Percentiles rank a stretch among this genome's conserved stretches.
These are phyloP conservation scores for Curvularia sp. DNA, from an alignment of 2,329 filamentous ascomycete genomes.

Conservation along the genomic window DNA sequence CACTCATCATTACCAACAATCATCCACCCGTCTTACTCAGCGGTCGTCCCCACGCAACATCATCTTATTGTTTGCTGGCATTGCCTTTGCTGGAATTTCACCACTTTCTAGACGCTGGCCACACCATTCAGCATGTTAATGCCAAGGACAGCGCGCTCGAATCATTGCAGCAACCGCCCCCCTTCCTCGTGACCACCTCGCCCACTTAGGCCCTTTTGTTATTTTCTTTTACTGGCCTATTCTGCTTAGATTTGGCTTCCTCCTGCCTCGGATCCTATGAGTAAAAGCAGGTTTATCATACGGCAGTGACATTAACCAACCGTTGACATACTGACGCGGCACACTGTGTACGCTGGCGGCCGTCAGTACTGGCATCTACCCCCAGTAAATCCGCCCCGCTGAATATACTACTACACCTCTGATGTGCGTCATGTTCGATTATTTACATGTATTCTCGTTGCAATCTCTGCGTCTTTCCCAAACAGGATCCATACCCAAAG, in stretches of 20 bases:
- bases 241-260: slow-evolving; percentile 3
- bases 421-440: slow-evolving; percentile 6
- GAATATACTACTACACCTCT: slow-evolving; percentile 3
- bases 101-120: slow-evolving; percentile 3
- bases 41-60: slow-evolving; percentile 15
- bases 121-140: slow-evolving; percentile 4
- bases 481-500: slow-evolving; percentile 7
- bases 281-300: slow-evolving; percentile 11
- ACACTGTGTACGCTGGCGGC: slow-evolving; percentile 21
- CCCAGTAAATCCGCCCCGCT: not conserved
- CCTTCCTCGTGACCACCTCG: slow-evolving; percentile 22
- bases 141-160: slow-evolving; percentile 9
- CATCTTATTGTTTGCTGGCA: slow-evolving; percentile 11
- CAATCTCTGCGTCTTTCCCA: slow-evolving; percentile 1
- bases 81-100: slow-evolving; percentile 9
- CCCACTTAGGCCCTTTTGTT: slow-evolving; percentile 12
- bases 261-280: slow-evolving; percentile 3
- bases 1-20: slow-evolving; percentile 26
- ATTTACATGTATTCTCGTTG: slow-evolving; percentile 7
- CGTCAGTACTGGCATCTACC: slow-evolving; percentile 3
- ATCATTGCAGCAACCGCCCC: slow-evolving; percentile 5
- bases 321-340: slow-evolving; percentile 10
- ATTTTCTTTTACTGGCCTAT: slow-evolving; percentile 1
- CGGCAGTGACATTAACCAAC: slow-evolving; percentile 27
- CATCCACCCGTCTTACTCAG: slow-evolving; percentile 34